Evolutionary conservation across 805 yeast species (phyloP), one percentile per base, ranked within the genome.

Genomic region (Suhomyces canberraensis): DNA sequence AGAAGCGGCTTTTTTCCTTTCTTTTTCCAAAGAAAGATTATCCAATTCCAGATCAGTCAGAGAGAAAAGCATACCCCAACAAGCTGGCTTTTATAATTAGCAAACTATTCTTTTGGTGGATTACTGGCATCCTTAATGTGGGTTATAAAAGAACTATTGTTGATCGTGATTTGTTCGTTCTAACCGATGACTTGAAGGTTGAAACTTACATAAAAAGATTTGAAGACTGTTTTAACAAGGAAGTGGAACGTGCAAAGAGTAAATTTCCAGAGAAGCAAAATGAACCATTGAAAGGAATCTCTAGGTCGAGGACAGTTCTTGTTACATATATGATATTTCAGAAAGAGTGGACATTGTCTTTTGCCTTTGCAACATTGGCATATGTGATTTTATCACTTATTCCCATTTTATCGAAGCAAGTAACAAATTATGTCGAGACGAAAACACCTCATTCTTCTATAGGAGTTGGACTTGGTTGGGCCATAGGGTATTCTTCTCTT

Each of bases 41-140:
- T 13, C 27, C 73, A 0, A 52, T 79, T 11, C 27, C 27, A 13
- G 5, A 8, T 11, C 27, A 7, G 7, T 6, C n/a, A 8, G 27
- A 25, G 7, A 7, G 27, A 8, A 13, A 5, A 7, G 14, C 7
- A 25, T 25, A 25, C n/a, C 27, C 27, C n/a, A 13, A 25, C 8
- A 25, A 25, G 27, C 15, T 5, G 7, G 27, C 27, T 5, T 11
- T 6, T 11, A 7, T 25, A 8, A 8, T 13, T 6, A 11, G 7
- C n/a, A 7, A 13, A 11, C 8, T 11, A 8, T 27, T 27, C 29
- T 51, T 51, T 45, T 51, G 54, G 37, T 41, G 42, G 45, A n/a
- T 35, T 9, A 16, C 31, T 16, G 31, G 41, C 19, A 19, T 31
- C 14, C 16, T 38, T 31, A 24, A n/a, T 14, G 29, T 25, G 2